phyloP scores from a whole-genome alignment of 148 eudicot species.

The Spergularia marina region DNA sequence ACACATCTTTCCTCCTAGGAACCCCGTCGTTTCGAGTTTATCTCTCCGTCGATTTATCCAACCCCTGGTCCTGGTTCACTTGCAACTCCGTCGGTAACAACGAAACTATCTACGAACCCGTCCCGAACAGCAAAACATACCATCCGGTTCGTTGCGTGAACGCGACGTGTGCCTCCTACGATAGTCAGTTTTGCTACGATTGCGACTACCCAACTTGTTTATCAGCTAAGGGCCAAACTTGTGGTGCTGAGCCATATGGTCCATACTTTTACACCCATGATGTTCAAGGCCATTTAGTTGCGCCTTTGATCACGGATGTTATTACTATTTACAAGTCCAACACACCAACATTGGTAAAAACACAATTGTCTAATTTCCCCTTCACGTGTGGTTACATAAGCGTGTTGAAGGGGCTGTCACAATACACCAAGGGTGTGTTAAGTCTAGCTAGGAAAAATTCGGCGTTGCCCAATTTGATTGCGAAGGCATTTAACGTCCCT shows the following conservation, averaged over 20 bases:
- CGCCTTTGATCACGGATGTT: constrained; percentile 29
- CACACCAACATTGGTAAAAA: background rate
- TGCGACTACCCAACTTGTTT: constrained; percentile 21
- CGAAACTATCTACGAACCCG: constrained; percentile 18
- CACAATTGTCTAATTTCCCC: constrained; percentile 24
- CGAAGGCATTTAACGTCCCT: constrained; percentile 20
- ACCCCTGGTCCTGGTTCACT: constrained; percentile 38
- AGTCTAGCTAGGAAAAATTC: constrained; percentile 40
- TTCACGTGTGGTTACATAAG: constrained; percentile 35
- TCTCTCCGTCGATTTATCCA: constrained; percentile 24
- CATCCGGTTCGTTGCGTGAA: constrained; percentile 15
- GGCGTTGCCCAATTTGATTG: constrained; percentile 20
- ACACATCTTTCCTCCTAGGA: constrained; percentile 36
- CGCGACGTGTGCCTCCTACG: constrained; percentile 15
- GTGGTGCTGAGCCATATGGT: constrained; percentile 19
- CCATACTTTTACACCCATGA: constrained; percentile 10
- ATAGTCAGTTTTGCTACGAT: constrained; percentile 23
- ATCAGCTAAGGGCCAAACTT: background rate
- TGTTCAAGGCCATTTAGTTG: background rate
- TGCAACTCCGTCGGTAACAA: constrained; percentile 32
- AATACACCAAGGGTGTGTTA: constrained; percentile 15
- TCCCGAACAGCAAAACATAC: constrained; percentile 23
- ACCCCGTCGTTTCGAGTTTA: constrained; percentile 24
- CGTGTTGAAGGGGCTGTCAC: constrained; percentile 38
- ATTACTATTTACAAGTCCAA: constrained; percentile 29